Conservation (phyloP, 1,284 basidiomycete species). For the Cutaneotrichosporon cyanovorans region DNA sequence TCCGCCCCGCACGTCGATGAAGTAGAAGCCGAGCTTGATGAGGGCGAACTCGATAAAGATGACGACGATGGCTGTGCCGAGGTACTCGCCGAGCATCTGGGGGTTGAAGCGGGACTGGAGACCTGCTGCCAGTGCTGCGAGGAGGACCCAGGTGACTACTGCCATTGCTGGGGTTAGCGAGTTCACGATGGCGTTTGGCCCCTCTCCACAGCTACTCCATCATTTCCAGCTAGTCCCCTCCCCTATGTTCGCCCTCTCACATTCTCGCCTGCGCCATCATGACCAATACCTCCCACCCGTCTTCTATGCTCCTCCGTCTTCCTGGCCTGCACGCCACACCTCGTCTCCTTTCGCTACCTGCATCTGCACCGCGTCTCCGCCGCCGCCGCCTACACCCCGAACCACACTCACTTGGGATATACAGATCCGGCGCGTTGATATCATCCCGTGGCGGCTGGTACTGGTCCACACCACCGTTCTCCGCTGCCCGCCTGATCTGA, state of each 20-base stretch:
- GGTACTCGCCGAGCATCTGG: conserved; percentile 76
- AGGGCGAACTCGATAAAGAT: conserved; percentile 77
- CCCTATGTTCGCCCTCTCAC: too few species aligned
- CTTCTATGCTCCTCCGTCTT: too few species aligned
- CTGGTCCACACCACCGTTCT: conserved; percentile 56
- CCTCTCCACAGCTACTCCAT: too few species aligned
- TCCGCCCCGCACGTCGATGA: conserved; percentile 72
- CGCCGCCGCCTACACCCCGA: background rate
- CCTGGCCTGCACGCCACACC: too few species aligned
- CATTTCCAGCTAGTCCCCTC: too few species aligned
- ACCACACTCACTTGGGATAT: conserved; percentile 90
- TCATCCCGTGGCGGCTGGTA: conserved; percentile 88
- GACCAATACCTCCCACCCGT: too few species aligned
- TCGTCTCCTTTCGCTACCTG: too few species aligned
- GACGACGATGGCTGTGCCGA: conserved; percentile 73
- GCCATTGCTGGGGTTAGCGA: too few species aligned
- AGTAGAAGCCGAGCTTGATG: conserved; percentile 83
- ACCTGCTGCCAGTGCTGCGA: conserved; percentile 77
- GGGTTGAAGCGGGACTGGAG: conserved; percentile 79
- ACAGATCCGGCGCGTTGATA: conserved; percentile 91
- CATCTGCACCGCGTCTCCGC: background rate
- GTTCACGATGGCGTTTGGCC: too few species aligned
- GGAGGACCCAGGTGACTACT: conserved; percentile 87
- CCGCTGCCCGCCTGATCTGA: conserved; percentile 50
- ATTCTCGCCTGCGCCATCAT: too few species aligned